Conservation (phyloP, 345 rosid species). For the Eucalyptus cloeziana region DNA sequence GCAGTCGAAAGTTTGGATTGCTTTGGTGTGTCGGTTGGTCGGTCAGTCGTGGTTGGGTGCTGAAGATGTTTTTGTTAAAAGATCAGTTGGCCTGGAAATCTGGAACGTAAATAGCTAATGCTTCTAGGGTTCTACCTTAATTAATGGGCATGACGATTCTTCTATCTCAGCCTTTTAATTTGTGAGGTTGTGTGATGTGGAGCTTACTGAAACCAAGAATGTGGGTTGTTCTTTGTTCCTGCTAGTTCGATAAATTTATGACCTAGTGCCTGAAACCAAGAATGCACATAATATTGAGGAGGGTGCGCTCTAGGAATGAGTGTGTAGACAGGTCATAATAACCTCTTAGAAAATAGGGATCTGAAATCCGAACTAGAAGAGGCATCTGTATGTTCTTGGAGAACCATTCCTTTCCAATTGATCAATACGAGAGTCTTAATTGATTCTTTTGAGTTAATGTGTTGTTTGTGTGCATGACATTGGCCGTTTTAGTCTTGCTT, state of each 20-base stretch:
- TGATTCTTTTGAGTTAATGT: neutral
- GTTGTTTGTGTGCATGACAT: neutral
- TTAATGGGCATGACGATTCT: neutral
- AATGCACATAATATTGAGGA: neutral
- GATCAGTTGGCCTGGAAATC: neutral
- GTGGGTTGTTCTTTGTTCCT: neutral
- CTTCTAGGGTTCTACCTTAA: neutral
- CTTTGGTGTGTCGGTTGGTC: neutral
- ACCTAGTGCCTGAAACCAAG: neutral
- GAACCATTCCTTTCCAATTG: neutral
- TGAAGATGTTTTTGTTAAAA: neutral
- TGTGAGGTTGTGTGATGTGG: neutral
- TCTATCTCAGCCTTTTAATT: neutral
- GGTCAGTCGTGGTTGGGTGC: neutral
- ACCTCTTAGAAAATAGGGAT: neutral
- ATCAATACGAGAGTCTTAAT: neutral
- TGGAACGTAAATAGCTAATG: neutral
- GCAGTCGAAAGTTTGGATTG: neutral
- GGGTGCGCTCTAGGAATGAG: neutral
- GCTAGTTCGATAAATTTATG: neutral
- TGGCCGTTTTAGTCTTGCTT: neutral
- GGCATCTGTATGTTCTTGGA: neutral
- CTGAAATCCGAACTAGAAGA: neutral
- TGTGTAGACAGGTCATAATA: neutral
- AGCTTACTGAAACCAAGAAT: neutral